Evolutionary conservation across 495 filamentous ascomycete species (phyloP).

Genomic region (Hypoxylon subgilvum): DNA sequence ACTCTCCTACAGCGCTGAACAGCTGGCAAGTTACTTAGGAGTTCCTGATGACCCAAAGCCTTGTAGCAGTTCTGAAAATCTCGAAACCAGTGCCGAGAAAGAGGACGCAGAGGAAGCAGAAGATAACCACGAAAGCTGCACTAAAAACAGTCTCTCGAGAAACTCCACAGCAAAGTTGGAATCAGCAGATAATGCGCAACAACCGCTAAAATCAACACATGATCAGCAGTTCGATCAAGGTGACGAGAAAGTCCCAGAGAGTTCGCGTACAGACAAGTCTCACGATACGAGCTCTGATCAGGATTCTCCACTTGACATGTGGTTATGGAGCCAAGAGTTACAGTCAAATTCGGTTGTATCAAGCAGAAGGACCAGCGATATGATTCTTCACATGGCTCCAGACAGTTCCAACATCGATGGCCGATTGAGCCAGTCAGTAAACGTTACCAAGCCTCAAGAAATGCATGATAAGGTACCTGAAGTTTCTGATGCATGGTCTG

Average conservation of each 20-base stretch:
- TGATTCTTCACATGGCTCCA: conserved; percentile 30
- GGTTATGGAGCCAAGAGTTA: conserved; percentile 50
- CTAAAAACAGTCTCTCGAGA: neutral
- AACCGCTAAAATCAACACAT: neutral
- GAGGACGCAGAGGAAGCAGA: neutral
- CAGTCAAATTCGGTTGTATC: conserved; percentile 38
- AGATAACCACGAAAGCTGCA: conserved; percentile 22
- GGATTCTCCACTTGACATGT: conserved; percentile 48
- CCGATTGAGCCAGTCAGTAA: conserved; percentile 9
- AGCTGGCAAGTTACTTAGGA: conserved; percentile 41
- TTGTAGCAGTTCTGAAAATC: neutral
- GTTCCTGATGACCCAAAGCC: conserved; percentile 8
- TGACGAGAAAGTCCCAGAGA: conserved; percentile 7
- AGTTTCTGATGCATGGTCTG: neutral
- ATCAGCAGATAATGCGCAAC: neutral
- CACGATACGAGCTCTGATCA: conserved; percentile 25
- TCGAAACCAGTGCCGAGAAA: neutral
- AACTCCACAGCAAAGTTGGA: neutral
- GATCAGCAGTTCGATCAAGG: conserved; percentile 7
- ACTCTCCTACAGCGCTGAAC: conserved; percentile 46
- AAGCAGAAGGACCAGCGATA: conserved; percentile 38
- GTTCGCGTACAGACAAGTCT: conserved; percentile 21
- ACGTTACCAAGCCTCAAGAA: neutral
- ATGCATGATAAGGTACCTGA: neutral
- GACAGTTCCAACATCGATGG: conserved; percentile 17